A percentile compares a stretch with the other conserved stretches of the same genome.
Conservation (phyloP, 768 basidiomycete species). For the Sistotremastrum niveocremeum region DNA sequence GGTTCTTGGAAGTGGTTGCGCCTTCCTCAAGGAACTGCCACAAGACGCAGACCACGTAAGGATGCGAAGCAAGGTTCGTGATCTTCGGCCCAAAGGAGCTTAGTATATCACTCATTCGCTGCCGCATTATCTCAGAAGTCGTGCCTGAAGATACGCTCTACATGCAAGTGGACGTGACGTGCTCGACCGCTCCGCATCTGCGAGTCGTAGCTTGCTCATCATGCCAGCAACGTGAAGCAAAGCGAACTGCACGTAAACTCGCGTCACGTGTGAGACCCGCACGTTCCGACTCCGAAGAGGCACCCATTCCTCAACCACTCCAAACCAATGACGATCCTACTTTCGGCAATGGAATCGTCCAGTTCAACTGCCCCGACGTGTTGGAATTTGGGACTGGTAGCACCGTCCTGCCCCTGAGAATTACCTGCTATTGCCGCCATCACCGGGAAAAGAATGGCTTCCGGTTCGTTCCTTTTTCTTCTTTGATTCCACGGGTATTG, state of each 20-base stretch:
- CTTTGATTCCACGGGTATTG: not conserved
- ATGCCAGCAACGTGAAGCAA: slow-evolving; percentile 82
- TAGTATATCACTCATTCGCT: slow-evolving; percentile 11
- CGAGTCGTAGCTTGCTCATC: slow-evolving; percentile 75
- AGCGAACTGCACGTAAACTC: slow-evolving; percentile 80
- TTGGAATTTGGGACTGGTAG: slow-evolving; percentile 84
- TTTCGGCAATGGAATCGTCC: slow-evolving; percentile 49
- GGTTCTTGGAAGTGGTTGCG: slow-evolving; percentile 87
- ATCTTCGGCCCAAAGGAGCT: not conserved
- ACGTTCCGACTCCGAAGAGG: slow-evolving; percentile 52
- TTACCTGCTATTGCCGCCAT: slow-evolving; percentile 97
- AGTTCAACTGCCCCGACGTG: slow-evolving; percentile 89
- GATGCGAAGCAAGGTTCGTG: slow-evolving; percentile 65
- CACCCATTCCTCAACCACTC: too few species aligned
- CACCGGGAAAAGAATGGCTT: slow-evolving; percentile 96
- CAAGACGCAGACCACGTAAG: slow-evolving; percentile 74
- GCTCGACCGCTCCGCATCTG: slow-evolving; percentile 66
- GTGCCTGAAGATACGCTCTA: slow-evolving; percentile 55
- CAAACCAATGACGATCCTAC: slow-evolving; percentile 35
- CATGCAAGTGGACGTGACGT: slow-evolving; percentile 61
- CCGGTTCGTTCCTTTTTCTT: slow-evolving; percentile 13
- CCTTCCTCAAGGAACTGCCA: slow-evolving; percentile 68
- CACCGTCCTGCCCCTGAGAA: slow-evolving; percentile 79
- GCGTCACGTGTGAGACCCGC: slow-evolving; percentile 72
- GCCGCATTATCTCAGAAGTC: slow-evolving; percentile 34